Conservation (phyloP, 2,329 filamentous ascomycete genomes). For the Botrytis fragariae region DNA sequence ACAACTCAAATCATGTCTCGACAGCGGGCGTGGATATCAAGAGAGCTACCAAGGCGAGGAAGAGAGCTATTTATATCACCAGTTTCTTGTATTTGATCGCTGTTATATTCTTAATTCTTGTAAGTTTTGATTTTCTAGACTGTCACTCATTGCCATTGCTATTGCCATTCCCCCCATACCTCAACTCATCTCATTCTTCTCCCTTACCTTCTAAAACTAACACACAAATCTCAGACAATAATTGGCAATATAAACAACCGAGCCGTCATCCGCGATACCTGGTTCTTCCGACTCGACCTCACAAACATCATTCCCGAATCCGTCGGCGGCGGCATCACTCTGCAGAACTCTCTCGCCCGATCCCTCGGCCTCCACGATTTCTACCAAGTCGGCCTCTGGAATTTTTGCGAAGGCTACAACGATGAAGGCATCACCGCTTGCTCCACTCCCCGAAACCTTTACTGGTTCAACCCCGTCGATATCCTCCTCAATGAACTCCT, state of each 20-base stretch:
- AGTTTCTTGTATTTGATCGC: conserved; percentile 70
- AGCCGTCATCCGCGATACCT: conserved; percentile 64
- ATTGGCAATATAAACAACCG: conserved; percentile 70
- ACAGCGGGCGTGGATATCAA: conserved; percentile 41
- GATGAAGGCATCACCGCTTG: conserved; percentile 73
- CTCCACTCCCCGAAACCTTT: conserved; percentile 66
- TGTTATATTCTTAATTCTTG: conserved; percentile 76
- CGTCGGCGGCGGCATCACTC: conserved; percentile 52
- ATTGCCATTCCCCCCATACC: neutral
- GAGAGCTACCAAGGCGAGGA: conserved; percentile 51
- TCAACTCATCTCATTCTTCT: neutral
- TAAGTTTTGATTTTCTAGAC: conserved; percentile 39
- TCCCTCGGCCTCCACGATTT: conserved; percentile 89
- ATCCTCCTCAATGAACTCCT: conserved; percentile 80
- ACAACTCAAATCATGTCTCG: conserved; percentile 21
- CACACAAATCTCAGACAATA: conserved; percentile 46
- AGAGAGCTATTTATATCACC: conserved; percentile 56
- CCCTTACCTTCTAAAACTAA: neutral
- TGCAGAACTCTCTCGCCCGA: conserved; percentile 85
- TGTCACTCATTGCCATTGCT: neutral
- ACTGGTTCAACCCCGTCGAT: conserved; percentile 88
- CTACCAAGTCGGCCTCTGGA: conserved; percentile 90
- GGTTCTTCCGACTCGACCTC: conserved; percentile 82
- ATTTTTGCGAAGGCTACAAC: conserved; percentile 83
- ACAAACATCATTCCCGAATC: conserved; percentile 58